Percentiles rank a stretch among this genome's conserved stretches.
These are phyloP conservation scores for Calendula officinalis DNA, from an alignment of 129 eudicot species.

Conservation along the genomic window DNA sequence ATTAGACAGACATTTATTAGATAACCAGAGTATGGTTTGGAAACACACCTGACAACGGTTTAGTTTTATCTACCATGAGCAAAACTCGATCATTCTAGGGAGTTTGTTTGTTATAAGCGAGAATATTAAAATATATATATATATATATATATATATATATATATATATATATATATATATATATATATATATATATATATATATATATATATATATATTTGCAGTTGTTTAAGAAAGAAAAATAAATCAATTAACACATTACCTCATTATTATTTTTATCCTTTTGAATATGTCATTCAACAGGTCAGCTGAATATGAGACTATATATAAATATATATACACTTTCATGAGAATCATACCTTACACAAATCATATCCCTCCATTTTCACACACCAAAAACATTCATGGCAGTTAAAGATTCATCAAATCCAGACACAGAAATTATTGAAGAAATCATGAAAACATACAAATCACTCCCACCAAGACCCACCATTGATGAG, in stretches of 20 bases:
- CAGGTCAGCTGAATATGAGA: conserved; percentile 16
- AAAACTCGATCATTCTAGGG: too few species aligned
- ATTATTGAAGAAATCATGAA: conserved; percentile 60
- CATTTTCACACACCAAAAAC: conserved; percentile 9
- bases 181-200: too few species aligned
- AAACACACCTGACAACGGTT: too few species aligned
- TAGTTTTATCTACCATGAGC: too few species aligned
- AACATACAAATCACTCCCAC: conserved; percentile 71
- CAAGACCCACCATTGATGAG: conserved; percentile 73
- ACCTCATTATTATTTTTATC: background rate
- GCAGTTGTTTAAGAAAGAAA: too few species aligned
- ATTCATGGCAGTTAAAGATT: conserved; percentile 40
- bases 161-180: too few species aligned
- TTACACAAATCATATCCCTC: conserved; percentile 17
- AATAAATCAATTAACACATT: background rate
- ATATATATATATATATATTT: too few species aligned
- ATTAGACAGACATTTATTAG: too few species aligned
- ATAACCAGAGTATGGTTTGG: too few species aligned
- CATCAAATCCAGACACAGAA: conserved; percentile 41
- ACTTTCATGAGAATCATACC: background rate
- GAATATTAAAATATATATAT: too few species aligned
- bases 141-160: too few species aligned
- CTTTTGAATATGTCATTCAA: background rate
- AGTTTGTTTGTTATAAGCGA: too few species aligned
- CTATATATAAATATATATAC: background rate